Evolutionary conservation across 176 grass and related monocot species (phyloP), one percentile per base, ranked within the genome.

Genomic region (Saccharum spontaneum): DNA sequence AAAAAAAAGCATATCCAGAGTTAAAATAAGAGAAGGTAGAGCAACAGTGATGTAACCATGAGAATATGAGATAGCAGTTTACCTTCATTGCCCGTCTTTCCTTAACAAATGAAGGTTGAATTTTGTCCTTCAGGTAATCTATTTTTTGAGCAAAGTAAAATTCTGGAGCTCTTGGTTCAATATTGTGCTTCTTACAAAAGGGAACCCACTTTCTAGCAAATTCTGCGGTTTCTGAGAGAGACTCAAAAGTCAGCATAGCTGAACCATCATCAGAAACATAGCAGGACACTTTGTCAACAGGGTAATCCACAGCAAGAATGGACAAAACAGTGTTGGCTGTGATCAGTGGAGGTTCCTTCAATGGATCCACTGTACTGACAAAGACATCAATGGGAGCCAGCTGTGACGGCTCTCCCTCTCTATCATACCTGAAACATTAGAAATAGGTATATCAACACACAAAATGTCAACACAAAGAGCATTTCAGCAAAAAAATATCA

Each of bases 11-110:
- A 77, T 64, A 54, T 8, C 12, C 13, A 81, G 68, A 55, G 67
- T 73, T 73, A 41, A 61, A 87, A 76, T 22, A 23, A 26, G 23
- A 59, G 23, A 79, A 84, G 38, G 14, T 39, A 57, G 20, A 82
- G 31, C 62, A 86, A 57, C 44, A 55, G 67, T 49, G 83, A 22
- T 79, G 34, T 52, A 75, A 84, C 71, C 41, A 64, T 77, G 16
- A 37, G 36, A 37, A 37, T 37, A 37, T 37, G 36, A 72, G 31
- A 82, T 24, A 65, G 52, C 6, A 79, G 67, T 79, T 89, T 94
- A 98, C 97, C 93, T 99, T 99, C 97, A 99, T 99, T 87, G 97
- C 90, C 43, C 97, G 91, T 57, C 97, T 90, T 90, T 99, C 97
- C 81, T 99, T 99, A 46, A 99, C 97, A 84, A 99, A 99, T 12